Conservation (phyloP, 768 basidiomycete species). For the Boletus subparvulus region DNA sequence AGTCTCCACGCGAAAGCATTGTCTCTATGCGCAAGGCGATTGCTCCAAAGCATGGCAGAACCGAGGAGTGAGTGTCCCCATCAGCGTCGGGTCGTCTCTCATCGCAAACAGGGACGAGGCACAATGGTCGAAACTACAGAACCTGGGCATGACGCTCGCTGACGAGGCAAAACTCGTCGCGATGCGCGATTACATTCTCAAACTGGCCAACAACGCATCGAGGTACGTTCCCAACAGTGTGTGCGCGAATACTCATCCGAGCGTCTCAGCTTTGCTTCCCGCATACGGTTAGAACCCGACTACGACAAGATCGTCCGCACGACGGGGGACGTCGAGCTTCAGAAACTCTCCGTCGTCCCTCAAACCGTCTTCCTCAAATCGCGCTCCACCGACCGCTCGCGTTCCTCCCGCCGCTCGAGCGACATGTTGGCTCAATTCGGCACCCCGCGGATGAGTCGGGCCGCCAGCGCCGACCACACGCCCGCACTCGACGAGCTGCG, state of each 20-base stretch:
- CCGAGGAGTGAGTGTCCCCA: slow-evolving; percentile 68
- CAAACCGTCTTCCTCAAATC: slow-evolving; percentile 86
- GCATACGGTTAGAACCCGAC: slow-evolving; percentile 62
- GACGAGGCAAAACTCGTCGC: slow-evolving; percentile 88
- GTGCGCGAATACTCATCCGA: slow-evolving; percentile 1
- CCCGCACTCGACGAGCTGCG: slow-evolving; percentile 79
- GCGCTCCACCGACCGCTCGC: slow-evolving; percentile 37
- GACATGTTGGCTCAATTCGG: slow-evolving; percentile 46
- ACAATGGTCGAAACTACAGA: slow-evolving; percentile 75
- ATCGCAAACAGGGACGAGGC: slow-evolving; percentile 62
- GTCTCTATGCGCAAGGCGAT: slow-evolving; percentile 57
- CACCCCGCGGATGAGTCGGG: slow-evolving; percentile 49
- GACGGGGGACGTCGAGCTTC: slow-evolving; percentile 71
- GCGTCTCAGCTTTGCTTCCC: slow-evolving; percentile 58
- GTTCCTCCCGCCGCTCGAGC: slow-evolving; percentile 44
- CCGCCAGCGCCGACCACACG: slow-evolving; percentile 51
- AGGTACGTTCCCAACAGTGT: slow-evolving; percentile 46
- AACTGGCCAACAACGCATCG: slow-evolving; percentile 74
- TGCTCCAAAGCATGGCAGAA: slow-evolving; percentile 47
- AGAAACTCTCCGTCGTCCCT: slow-evolving; percentile 85
- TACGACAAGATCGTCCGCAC: slow-evolving; percentile 62
- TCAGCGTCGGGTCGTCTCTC: neutral
- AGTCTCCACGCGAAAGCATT: slow-evolving; percentile 73
- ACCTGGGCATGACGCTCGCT: slow-evolving; percentile 77
- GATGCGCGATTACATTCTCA: slow-evolving; percentile 85